These are phyloP conservation scores for Globisporangium cylindrosporum DNA, from an alignment of 352 stramenopile species.

Conservation along the genomic window DNA sequence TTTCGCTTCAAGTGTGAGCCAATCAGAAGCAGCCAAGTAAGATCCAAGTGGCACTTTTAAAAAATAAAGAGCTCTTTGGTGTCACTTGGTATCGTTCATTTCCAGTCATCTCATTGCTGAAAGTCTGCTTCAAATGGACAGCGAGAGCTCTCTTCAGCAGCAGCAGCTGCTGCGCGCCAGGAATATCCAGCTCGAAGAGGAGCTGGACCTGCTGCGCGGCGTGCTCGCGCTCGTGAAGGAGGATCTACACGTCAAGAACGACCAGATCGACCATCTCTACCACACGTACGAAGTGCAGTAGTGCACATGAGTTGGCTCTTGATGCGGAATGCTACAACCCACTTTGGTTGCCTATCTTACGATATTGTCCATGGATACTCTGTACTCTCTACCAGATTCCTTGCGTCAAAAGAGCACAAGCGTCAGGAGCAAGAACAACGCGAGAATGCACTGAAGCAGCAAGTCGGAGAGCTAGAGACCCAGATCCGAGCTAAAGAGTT, in stretches of 20 bases:
- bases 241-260: slow-evolving; percentile 33
- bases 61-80: neutral
- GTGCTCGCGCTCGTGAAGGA: slow-evolving; percentile 30
- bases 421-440: slow-evolving; percentile 21
- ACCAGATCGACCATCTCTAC: slow-evolving; percentile 34
- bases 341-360: neutral
- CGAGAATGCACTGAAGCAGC: slow-evolving; percentile 18
- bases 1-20: neutral
- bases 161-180: neutral
- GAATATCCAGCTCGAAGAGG: slow-evolving; percentile 20
- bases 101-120: neutral
- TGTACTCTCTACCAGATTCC: slow-evolving; percentile 13
- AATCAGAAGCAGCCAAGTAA: slow-evolving; percentile 3
- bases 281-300: slow-evolving; percentile 18
- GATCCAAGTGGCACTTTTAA: neutral
- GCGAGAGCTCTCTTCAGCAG: neutral
- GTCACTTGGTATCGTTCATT: neutral
- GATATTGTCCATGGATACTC: neutral
- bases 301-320: neutral
- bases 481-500: slow-evolving; percentile 15
- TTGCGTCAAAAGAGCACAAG: slow-evolving; percentile 23
- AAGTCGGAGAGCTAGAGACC: slow-evolving; percentile 20
- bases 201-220: slow-evolving; percentile 27
- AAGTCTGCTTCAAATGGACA: neutral
- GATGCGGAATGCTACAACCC: neutral